Percentiles rank a stretch among this genome's conserved stretches.
Evolutionary conservation across 345 rosid genomes (phyloP).

Genomic region (Gossypium herbaceum): DNA sequence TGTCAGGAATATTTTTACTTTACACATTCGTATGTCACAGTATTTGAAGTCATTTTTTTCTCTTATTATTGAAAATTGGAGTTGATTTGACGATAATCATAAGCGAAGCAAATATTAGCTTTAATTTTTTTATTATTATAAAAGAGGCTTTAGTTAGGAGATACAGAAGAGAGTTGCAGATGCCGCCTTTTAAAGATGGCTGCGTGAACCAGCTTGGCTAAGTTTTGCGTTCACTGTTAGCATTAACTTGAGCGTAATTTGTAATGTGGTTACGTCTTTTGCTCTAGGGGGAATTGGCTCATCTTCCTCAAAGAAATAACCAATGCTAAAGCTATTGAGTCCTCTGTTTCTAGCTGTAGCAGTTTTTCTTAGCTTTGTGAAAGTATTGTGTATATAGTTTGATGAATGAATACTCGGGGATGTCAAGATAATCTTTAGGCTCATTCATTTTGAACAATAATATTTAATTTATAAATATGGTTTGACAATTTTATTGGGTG

Average conservation of each 20-base stretch:
- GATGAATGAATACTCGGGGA: background rate
- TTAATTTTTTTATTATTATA: background rate
- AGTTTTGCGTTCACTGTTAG: background rate
- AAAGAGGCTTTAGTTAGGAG: background rate
- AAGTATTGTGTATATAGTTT: background rate
- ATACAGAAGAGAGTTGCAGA: background rate
- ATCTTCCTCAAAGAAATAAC: background rate
- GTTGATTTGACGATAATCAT: background rate
- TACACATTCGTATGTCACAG: background rate
- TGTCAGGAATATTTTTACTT: slow-evolving; percentile 12
- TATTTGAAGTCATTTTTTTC: background rate
- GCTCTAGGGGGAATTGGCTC: background rate
- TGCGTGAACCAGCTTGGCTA: background rate
- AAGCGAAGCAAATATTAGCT: slow-evolving; percentile 1
- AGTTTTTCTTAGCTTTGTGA: background rate
- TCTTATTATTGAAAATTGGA: background rate
- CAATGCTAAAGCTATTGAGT: background rate
- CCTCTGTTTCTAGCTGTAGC: background rate
- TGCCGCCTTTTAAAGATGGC: background rate
- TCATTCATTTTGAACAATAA: background rate
- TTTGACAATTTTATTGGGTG: slow-evolving; percentile 2
- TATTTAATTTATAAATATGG: background rate
- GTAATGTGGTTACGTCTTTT: background rate
- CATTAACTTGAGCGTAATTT: background rate
- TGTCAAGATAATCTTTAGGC: background rate